Conservation (phyloP, 345 rosid species). For the Bretschneidera sinensis region DNA sequence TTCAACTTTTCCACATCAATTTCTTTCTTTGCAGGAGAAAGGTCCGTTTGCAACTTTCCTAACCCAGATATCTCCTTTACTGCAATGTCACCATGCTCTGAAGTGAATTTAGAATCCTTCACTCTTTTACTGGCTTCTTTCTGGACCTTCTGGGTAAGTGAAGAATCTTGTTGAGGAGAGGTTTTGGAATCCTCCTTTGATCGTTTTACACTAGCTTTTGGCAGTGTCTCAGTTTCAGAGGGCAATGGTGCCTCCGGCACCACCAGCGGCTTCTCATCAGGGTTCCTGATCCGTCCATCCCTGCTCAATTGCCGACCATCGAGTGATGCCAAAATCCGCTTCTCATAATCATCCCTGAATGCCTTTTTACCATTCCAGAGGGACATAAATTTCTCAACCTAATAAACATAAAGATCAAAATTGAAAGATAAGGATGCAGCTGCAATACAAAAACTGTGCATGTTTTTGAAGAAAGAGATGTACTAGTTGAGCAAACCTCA, state of each 20-base stretch:
- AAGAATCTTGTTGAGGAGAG: constrained; percentile 35
- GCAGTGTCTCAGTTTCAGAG: constrained; percentile 31
- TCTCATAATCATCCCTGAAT: constrained; percentile 85
- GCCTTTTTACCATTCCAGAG: constrained; percentile 64
- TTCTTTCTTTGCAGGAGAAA: constrained; percentile 26
- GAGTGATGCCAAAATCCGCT: constrained; percentile 56
- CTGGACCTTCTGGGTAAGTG: constrained; percentile 30
- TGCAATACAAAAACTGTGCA: neutral
- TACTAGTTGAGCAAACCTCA: constrained; percentile 38
- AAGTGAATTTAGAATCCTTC: constrained; percentile 29
- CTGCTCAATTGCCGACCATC: constrained; percentile 53
- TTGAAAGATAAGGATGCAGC: constrained; percentile 17
- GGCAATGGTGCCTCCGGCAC: constrained; percentile 33
- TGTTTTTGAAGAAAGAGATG: constrained; percentile 4
- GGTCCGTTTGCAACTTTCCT: constrained; percentile 34
- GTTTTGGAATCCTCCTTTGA: constrained; percentile 59
- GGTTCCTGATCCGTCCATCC: constrained; percentile 66
- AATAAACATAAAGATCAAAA: constrained; percentile 11
- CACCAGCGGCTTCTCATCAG: constrained; percentile 57
- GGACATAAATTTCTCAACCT: constrained; percentile 79
- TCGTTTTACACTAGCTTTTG: constrained; percentile 49
- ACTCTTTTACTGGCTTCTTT: constrained; percentile 41
- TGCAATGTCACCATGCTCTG: constrained; percentile 28
- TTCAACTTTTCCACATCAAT: constrained; percentile 64
- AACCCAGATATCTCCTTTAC: constrained; percentile 35